A percentile compares a stretch with the other conserved stretches of the same genome.
Evolutionary conservation across 2,329 filamentous ascomycete species (phyloP).

Genomic region (Epichloe aotearoae): DNA sequence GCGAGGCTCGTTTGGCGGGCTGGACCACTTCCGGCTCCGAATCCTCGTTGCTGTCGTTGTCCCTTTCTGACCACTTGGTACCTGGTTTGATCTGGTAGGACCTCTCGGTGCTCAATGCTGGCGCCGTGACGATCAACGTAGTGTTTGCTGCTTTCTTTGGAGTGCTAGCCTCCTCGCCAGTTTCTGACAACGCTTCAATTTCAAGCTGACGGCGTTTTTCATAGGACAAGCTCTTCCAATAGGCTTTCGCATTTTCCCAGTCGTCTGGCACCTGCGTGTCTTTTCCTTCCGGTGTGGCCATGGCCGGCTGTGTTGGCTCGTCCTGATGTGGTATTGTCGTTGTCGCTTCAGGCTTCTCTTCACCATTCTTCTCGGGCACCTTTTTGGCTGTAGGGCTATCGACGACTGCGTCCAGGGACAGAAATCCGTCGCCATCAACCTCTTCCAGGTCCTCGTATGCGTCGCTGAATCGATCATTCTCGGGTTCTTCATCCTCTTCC

Average conservation of each 20-base stretch:
- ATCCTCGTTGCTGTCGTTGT: conserved; percentile 5
- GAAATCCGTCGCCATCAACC: conserved; percentile 51
- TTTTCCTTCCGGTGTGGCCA: neutral
- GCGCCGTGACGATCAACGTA: conserved; percentile 15
- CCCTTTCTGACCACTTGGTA: conserved; percentile 15
- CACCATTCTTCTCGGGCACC: conserved; percentile 11
- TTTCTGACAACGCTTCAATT: conserved; percentile 40
- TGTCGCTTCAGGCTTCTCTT: neutral
- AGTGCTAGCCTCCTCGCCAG: conserved; percentile 30
- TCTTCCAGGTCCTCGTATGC: conserved; percentile 62
- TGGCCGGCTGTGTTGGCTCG: neutral
- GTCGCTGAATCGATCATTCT: conserved; percentile 58
- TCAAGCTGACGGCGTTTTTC: conserved; percentile 51
- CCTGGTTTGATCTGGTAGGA: conserved; percentile 28
- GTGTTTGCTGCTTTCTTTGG: conserved; percentile 10
- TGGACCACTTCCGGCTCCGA: neutral
- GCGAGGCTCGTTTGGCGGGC: conserved; percentile 2
- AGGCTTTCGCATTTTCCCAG: conserved; percentile 56
- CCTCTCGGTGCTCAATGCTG: conserved; percentile 11
- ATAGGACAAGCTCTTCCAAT: conserved; percentile 53
- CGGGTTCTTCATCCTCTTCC: conserved; percentile 30
- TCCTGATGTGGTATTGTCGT: neutral
- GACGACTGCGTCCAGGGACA: conserved; percentile 60
- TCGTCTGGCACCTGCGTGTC: conserved; percentile 24
- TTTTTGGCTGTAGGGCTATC: conserved; percentile 35